phyloP scores from a whole-genome alignment of 2,329 filamentous ascomycete species.

The Botrytis deweyae region DNA sequence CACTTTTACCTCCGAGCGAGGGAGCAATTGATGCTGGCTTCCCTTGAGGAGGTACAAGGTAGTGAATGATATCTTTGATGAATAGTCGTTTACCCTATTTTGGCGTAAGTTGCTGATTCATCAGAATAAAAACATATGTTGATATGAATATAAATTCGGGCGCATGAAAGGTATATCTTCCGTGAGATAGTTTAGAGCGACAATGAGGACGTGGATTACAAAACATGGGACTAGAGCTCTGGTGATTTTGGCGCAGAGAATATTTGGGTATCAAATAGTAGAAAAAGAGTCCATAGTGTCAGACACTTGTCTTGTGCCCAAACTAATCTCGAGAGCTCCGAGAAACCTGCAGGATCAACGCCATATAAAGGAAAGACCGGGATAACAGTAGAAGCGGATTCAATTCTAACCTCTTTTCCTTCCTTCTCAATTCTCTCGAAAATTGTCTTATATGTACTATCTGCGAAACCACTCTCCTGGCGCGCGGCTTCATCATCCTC shows the following conservation, averaged over 20 bases:
- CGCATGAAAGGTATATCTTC: not conserved
- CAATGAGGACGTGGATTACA: not conserved
- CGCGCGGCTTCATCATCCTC: constrained; percentile 61
- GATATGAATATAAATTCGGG: not conserved
- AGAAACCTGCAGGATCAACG: not conserved
- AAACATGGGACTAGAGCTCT: not conserved
- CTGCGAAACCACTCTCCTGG: constrained; percentile 61
- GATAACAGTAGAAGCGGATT: constrained; percentile 21
- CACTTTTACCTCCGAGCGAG: constrained; percentile 54
- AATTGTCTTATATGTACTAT: constrained; percentile 74
- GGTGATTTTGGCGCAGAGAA: not conserved
- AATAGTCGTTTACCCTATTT: constrained; percentile 71
- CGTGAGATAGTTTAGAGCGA: not conserved
- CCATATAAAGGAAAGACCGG: not conserved
- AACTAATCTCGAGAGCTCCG: not conserved
- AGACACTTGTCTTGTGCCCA: constrained; percentile 16
- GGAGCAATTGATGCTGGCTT: constrained; percentile 70
- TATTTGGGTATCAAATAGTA: not conserved
- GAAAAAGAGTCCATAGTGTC: not conserved
- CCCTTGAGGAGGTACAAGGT: constrained; percentile 74
- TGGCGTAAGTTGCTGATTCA: constrained; percentile 17
- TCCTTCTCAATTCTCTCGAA: constrained; percentile 73
- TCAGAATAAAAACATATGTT: not conserved
- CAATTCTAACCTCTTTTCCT: constrained; percentile 55
- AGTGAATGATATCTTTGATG: constrained; percentile 97